Evolutionary conservation across 768 basidiomycete genomes (phyloP).

Genomic region (Pulveroboletus sp.): DNA sequence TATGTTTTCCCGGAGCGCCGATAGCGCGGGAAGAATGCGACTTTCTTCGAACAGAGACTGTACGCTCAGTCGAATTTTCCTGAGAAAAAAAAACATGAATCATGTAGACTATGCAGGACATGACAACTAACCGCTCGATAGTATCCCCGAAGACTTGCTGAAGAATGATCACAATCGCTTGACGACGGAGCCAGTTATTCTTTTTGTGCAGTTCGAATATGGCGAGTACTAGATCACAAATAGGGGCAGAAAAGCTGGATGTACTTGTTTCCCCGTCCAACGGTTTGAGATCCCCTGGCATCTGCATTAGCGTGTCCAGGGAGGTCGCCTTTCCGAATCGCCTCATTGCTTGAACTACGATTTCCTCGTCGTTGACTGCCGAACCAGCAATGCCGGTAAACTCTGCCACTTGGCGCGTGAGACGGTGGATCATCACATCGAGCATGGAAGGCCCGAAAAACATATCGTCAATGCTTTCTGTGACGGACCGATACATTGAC

Average conservation of each 20-base stretch:
- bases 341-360: constrained; percentile 75
- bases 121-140: constrained; percentile 74
- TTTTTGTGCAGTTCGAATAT: constrained; percentile 94
- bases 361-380: constrained; percentile 76
- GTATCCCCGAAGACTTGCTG: constrained; percentile 96
- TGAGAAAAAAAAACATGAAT: constrained; percentile 30
- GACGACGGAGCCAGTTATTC: constrained; percentile 93
- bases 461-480: constrained; percentile 96
- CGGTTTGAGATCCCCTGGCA: constrained; percentile 75
- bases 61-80: constrained; percentile 83
- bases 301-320: constrained; percentile 66
- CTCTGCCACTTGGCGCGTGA: constrained; percentile 86
- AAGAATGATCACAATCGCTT: constrained; percentile 93
- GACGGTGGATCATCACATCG: constrained; percentile 88
- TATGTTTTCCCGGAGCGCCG: constrained; percentile 63
- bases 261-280: constrained; percentile 85
- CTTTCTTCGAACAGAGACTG: constrained; percentile 61
- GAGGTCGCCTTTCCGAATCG: constrained; percentile 61
- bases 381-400: constrained; percentile 80
- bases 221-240: constrained; percentile 89
- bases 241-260: constrained; percentile 87
- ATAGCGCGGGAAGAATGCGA: constrained; percentile 64
- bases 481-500: constrained; percentile 85
- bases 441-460: constrained; percentile 95
- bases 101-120: not conserved